Evolutionary conservation across 2,329 filamentous ascomycete species (phyloP), one percentile per base, ranked within the genome.

Genomic region (Aspergillus aculeatinus): DNA sequence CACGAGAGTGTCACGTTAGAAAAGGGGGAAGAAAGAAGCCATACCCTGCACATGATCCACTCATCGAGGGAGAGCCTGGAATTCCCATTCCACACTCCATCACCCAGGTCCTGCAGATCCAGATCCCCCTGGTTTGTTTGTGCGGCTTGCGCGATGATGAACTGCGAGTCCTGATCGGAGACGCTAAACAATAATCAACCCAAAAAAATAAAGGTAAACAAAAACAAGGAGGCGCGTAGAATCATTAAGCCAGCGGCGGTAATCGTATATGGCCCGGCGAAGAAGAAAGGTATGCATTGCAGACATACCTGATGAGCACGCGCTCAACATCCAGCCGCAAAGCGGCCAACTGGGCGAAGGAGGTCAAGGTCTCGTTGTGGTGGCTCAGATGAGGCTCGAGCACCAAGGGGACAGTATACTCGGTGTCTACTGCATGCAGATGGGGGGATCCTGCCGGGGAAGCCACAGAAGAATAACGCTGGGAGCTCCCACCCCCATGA

Each of bases 141-240:
- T 4, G 80, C 81, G 10, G 79, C 76, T 65, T 83, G 81, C 21
- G 79, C 79, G 19, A 83, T 69, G 27, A 82, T 77, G 60, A 80
- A 82, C 60, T 82, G 80, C 27, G 70, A 73, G 11, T 79, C 74
- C 23, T 75, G 72, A 63, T 82, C 81, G 57, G 83, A 78, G 19
- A 83, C 70, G 59, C 75, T 63, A 35, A 10, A 51, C 21, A 33
- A 19, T 51, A 2, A 51, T 29, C 49, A 33, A 31, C 39, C 5
- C 14, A 42, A 44, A 44, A 44, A 44, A 12, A 14, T 6, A 2
- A 14, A 29, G 12, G 27, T 5, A 4, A 16, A 14, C 39, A 14
- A 19, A 3, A 16, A 19, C 7, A 3, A 44, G 14, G 3, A 44
- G 39, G 16, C 14, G 16, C 2, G 39, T 44, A 19, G 16, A 44